Evolutionary conservation across 805 yeast genomes (phyloP).

Genomic region (Candida suzukii): DNA sequence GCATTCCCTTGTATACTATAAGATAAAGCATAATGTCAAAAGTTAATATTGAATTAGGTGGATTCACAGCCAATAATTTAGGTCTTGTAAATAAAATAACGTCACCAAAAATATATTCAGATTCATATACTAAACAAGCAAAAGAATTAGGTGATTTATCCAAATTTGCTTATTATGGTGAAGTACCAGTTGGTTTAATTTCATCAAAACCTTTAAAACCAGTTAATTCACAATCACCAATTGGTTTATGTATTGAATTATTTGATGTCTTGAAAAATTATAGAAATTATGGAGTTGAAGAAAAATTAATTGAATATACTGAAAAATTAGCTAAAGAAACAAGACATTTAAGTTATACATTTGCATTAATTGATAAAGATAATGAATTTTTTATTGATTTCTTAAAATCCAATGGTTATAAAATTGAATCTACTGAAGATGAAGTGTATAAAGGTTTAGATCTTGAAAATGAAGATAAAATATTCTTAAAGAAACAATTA

Average conservation of each 20-base stretch:
- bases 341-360: constrained; percentile 46
- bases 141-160: constrained; percentile 42
- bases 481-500: constrained; percentile 5
- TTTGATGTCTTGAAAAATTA: constrained; percentile 52
- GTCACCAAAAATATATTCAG: constrained; percentile 46
- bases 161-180: constrained; percentile 56
- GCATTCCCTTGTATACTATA: too few relatives aligned
- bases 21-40: constrained; percentile 20
- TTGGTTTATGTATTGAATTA: constrained; percentile 18
- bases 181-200: constrained; percentile 75
- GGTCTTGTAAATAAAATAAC: constrained; percentile 55
- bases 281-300: constrained; percentile 50
- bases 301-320: constrained; percentile 47
- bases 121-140: constrained; percentile 44
- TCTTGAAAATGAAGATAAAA: constrained; percentile 2
- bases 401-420: constrained; percentile 12
- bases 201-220: constrained; percentile 47
- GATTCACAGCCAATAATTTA: constrained; percentile 51
- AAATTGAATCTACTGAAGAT: constrained; percentile 8
- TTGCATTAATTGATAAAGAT: constrained; percentile 2
- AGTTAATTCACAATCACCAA: constrained; percentile 28
- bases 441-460: constrained; percentile 17
- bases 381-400: constrained; percentile 6
- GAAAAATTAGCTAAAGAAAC: constrained; percentile 45
- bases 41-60: constrained; percentile 40